Evolutionary conservation across 2,329 filamentous ascomycete genomes (phyloP), one percentile per base, ranked within the genome.

Genomic region (Fusarium anthophilum): DNA sequence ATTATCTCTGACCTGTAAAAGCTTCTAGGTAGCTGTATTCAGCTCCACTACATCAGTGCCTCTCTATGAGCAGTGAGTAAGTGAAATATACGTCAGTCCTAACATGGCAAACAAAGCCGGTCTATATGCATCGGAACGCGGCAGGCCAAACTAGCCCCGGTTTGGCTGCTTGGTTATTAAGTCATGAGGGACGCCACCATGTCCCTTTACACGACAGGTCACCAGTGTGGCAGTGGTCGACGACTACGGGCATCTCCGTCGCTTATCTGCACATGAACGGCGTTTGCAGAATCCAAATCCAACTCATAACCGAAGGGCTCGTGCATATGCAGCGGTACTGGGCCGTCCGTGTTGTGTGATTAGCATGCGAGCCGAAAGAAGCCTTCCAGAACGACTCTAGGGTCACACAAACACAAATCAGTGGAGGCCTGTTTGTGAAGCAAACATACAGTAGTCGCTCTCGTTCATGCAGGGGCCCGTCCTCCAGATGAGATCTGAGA

Each of bases 261-360:
- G 76, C 76, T 77, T 77, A 77, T 76, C 76, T 77, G 69, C 76
- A 75, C 44, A 51, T 68, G 54, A 74, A 55, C 50, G 66, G 57
- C 54, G 70, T 68, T 70, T 56, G 51, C 54, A 48, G 53, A 55
- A 54, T 69, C 43, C 43, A 45, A 44, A 58, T 26, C 18, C 55
- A 44, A 44, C 38, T 56, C 53, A 43, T 30, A 56, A 37, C 22
- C 24, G 30, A 45, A 62, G 51, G 39, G 18, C 47, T 44, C 50
- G 55, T 67, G 72, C 71, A 67, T 65, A 54, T 66, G 69, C 59
- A 59, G 53, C n/a, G 30, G 43, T 35, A 39, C 44, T 41, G 39
- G 35, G 20, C 35, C 24, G 37, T 45, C 35, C 24, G 37, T 45
- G 35, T 48, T 58, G 43, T 28, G 24, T 28, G 37, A 38, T 53